phyloP scores from a whole-genome alignment of 1,284 basidiomycete genomes.

The Retiboletus flavoniger region DNA sequence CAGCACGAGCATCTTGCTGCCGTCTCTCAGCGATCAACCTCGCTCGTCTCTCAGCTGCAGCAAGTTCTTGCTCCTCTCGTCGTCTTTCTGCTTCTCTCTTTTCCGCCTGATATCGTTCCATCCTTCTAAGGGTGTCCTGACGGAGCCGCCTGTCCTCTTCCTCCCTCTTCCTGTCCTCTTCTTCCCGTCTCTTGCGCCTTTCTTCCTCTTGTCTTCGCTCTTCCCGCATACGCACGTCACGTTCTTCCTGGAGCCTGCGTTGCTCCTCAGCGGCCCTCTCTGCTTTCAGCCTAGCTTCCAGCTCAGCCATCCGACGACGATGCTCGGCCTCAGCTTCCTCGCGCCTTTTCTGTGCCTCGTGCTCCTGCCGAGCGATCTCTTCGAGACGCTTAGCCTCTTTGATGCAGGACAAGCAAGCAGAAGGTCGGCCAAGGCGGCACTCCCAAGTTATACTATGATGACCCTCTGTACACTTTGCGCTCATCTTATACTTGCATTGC shows the following conservation, averaged over 20 bases:
- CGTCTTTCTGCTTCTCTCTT: background rate
- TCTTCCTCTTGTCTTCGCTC: background rate
- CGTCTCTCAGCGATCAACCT: too few species aligned
- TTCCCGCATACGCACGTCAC: background rate
- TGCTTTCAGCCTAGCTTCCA: background rate
- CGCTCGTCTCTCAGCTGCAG: background rate
- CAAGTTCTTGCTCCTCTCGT: background rate
- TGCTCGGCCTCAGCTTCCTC: constrained; percentile 8
- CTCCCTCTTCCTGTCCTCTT: too few species aligned
- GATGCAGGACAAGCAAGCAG: constrained; percentile 4
- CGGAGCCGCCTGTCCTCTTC: background rate
- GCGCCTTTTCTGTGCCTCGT: background rate
- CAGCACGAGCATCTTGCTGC: too few species aligned
- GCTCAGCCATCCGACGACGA: background rate
- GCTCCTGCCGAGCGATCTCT: background rate
- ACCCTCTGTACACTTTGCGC: constrained; percentile 1
- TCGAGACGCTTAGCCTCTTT: constrained; percentile 4
- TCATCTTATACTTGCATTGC: constrained; percentile 24
- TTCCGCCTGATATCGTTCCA: background rate
- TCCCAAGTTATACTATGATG: constrained; percentile 14
- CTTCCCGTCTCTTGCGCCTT: background rate
- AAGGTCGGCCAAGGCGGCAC: constrained; percentile 10
- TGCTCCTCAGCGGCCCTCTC: background rate
- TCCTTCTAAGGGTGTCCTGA: background rate
- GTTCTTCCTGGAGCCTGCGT: background rate